Base-by-base conservation (phyloP, 371 early-diverging fungal genomes). In the Spraguea lophii region DNA sequence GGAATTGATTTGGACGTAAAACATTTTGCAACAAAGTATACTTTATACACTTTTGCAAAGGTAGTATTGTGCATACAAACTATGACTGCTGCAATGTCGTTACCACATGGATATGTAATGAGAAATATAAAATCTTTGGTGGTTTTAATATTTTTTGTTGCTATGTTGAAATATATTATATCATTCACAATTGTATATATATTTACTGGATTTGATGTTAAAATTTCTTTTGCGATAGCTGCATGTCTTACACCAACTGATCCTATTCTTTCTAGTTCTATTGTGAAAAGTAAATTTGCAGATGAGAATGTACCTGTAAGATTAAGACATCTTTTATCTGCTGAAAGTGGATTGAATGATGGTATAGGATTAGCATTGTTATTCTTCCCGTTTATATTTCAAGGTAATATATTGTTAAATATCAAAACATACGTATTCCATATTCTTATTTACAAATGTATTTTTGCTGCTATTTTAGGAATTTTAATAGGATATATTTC, bases 321-420 rank as follows among this genome's bases (percentile, higher is more conserved):
- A 27, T 44, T 70, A 2, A 55, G 67, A 43, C 17, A 50, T 24
- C 57, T 70, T 25, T 53, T 70, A 17, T 37, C 51, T 16, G 54
- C 62, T 16, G 70, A 70, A 48, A 68, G 68, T 35, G 70, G 70
- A 12, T 52, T 64, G 36, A 70, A 70, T 44, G 70, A 70, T 53
- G 70, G 70, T 20, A 34, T 70, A 16, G 70, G 70, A n/a, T 60
- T 70, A n/a, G 42, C 64, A 32, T 41, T 70, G 36, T 57, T 70
- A 4, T 41, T 38, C 21, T 41, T 70, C 4, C 53, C 59, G 7
- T 30, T 65, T 4, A 19, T 57, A 35, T 35, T 27, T 23, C 24
- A 38, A 39, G 40, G 15, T 21, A 21, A 15, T 21, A 6, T 39
- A 15, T 21, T 7, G 9, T 7, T 15, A 39, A 7, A 16, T 6